Percentiles rank a stretch among this genome's conserved stretches.
Evolutionary conservation across 257 asterid genomes (phyloP).

Genomic region (Penstemon barbatus): DNA sequence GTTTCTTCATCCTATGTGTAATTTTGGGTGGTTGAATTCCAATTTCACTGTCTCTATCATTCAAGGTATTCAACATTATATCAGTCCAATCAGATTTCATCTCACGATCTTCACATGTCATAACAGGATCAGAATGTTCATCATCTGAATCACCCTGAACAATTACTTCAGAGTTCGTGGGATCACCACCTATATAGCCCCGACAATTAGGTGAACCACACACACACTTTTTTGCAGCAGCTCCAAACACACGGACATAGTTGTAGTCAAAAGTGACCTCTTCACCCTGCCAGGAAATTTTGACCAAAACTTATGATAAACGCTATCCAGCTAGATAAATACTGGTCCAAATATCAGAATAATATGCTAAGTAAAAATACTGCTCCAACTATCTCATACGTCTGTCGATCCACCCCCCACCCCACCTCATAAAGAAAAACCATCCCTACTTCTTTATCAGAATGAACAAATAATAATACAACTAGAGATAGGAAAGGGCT

Average conservation of each 20-base stretch:
- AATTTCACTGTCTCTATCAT: slow-evolving; percentile 34
- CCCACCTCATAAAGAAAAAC: too few relatives aligned
- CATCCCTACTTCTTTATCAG: neutral
- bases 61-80: slow-evolving; percentile 41
- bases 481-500: slow-evolving; percentile 14
- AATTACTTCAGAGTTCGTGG: slow-evolving; percentile 55
- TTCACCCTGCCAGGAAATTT: slow-evolving; percentile 65
- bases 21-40: slow-evolving; percentile 32
- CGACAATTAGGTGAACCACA: slow-evolving; percentile 84
- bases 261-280: slow-evolving; percentile 94
- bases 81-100: slow-evolving; percentile 47
- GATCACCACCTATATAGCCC: slow-evolving; percentile 90
- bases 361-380: neutral
- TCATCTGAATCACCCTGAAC: slow-evolving; percentile 86
- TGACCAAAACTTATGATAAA: slow-evolving; percentile 11
- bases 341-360: slow-evolving; percentile 5
- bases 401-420: too few relatives aligned
- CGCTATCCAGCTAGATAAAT: slow-evolving; percentile 9
- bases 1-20: slow-evolving; percentile 33
- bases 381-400: neutral
- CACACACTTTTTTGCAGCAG: slow-evolving; percentile 89
- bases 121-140: slow-evolving; percentile 69
- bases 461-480: slow-evolving; percentile 7
- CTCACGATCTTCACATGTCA: slow-evolving; percentile 56
- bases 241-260: slow-evolving; percentile 90